Base-by-base conservation (phyloP, 1,284 basidiomycete species). In the Ustilago esculenta region DNA sequence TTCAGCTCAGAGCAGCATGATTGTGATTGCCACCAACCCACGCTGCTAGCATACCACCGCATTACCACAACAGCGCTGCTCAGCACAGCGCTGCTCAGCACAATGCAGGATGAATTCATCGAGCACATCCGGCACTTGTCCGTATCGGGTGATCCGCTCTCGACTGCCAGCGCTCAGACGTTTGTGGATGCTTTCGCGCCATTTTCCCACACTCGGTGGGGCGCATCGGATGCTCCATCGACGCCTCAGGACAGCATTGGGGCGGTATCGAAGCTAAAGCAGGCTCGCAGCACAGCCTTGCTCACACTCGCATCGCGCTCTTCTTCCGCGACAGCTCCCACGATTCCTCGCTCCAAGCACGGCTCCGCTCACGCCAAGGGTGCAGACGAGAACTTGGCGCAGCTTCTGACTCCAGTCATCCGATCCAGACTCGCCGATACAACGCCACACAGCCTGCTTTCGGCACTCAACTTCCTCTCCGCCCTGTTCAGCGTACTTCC, bases 401-500 rank as follows among this genome's bases (percentile, higher is more conserved):
- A 52, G 32, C 59, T 69, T 11, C 29, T 69, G 21, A 69, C 55
- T 24, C 66, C 51, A 12, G 50, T 69, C 10, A 52, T 69, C 1
- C 58, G 66, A 20, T 59, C 59, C 5, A 53, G 51, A 23, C 48
- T 69, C 1, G 66, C 66, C 24, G 66, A 69, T 21, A 69, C 66
- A 3, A 53, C 66, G 10, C 59, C 66, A 7, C 46, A 53, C 18
- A 58, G 54, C 44, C 55, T 69, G 4, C 51, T 69, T 14, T 58
- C 66, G 5, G 69, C 64, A 11, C 47, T 72, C 18, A 21, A 43
- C 35, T 72, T 61, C 34, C 41, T 72, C 14, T 48, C 64, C 3
- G 58, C 69, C 12, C 41, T 72, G 17, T 72, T 58, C 40, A 58
- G 54, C 30, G 58, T 72, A 1, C 34, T 54, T 0, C 51, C 63